phyloP scores from a whole-genome alignment of 1,139 yeast genomes.

The Yamadazyma sp. region DNA sequence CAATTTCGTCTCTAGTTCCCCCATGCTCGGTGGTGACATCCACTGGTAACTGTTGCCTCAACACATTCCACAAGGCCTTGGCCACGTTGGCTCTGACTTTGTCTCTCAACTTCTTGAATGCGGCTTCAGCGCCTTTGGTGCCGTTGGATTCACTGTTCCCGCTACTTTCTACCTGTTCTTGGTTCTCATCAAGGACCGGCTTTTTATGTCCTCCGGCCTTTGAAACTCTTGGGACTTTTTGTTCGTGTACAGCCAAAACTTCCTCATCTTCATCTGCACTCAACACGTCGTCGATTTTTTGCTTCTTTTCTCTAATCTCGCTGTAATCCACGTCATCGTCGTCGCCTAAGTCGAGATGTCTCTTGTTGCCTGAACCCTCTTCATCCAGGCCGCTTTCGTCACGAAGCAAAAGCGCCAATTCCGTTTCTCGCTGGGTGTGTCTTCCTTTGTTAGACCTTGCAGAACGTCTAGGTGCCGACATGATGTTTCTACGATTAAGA shows the following conservation, averaged over 20 bases:
- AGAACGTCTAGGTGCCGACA: slow-evolving; percentile 30
- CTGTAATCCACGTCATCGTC: slow-evolving; percentile 10
- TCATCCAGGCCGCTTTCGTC: slow-evolving; percentile 1
- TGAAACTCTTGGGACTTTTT: background rate
- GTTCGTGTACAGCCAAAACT: background rate
- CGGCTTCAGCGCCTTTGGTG: background rate
- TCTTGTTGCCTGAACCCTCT: background rate
- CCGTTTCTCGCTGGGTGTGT: slow-evolving; percentile 31
- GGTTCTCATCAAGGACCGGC: background rate
- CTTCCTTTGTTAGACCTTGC: slow-evolving; percentile 42
- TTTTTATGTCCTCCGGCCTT: background rate
- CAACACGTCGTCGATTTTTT: slow-evolving; percentile 4
- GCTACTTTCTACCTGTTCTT: too few species aligned
- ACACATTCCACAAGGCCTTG: slow-evolving; percentile 40
- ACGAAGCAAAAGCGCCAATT: background rate
- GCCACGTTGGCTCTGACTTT: slow-evolving; percentile 37
- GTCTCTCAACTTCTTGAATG: slow-evolving; percentile 20
- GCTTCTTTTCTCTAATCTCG: slow-evolving; percentile 3
- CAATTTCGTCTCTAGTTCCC: slow-evolving; percentile 27
- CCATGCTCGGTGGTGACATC: slow-evolving; percentile 28
- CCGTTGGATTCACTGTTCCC: background rate
- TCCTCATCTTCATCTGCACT: slow-evolving; percentile 11
- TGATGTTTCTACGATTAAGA: background rate
- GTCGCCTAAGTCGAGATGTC: slow-evolving; percentile 4
- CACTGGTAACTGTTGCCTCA: slow-evolving; percentile 42